Conservation (phyloP, 306 rosid genomes). For the apple (Malus domestica) region ASM211411v1 NC_041805.1:195001-195500, state of each 20-base stretch:
- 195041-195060: slow-evolving; percentile 82
- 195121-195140: slow-evolving; percentile 84
- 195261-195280: slow-evolving; percentile 67
- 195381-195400: slow-evolving; percentile 37
- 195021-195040: slow-evolving; percentile 81
- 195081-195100: slow-evolving; percentile 92
- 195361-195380: slow-evolving; percentile 90
- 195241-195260: slow-evolving; percentile 69
- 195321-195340: slow-evolving; percentile 67
- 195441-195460: slow-evolving; percentile 65
- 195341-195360: slow-evolving; percentile 93
- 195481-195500: slow-evolving; percentile 85
- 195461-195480: slow-evolving; percentile 75
- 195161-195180: slow-evolving; percentile 85
- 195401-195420: slow-evolving; percentile 34
- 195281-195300: slow-evolving; percentile 62
- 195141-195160: slow-evolving; percentile 97
- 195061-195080: slow-evolving; percentile 90
- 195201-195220: slow-evolving; percentile 53
- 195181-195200: slow-evolving; percentile 83
- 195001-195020: slow-evolving; percentile 60
- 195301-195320: slow-evolving; percentile 69
- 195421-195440: slow-evolving; percentile 61
- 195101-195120: slow-evolving; percentile 86
- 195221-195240: slow-evolving; percentile 56